Evolutionary conservation across 1,284 basidiomycete genomes (phyloP).

Genomic region (Ustilago sp.): DNA sequence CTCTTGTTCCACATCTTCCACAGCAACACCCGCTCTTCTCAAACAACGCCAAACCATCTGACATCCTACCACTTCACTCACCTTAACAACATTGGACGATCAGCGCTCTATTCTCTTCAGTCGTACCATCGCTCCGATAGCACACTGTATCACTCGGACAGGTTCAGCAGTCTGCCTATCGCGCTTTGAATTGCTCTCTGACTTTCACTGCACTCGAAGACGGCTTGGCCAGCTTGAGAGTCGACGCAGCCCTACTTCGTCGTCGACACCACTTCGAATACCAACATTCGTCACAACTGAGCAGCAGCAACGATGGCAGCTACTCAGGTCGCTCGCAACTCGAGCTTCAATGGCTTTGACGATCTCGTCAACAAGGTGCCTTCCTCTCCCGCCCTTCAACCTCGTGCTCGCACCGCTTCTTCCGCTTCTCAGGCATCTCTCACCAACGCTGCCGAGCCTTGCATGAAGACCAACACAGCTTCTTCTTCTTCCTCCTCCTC

Average conservation of each 20-base stretch:
- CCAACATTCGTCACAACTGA: background rate
- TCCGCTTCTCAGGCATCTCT: constrained; percentile 7
- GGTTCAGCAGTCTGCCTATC: background rate
- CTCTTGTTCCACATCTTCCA: constrained; percentile 8
- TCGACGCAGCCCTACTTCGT: constrained; percentile 1
- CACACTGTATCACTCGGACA: background rate
- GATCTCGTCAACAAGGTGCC: constrained; percentile 58
- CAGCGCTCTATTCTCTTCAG: background rate
- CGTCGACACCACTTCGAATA: background rate
- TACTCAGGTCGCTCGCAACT: constrained; percentile 51
- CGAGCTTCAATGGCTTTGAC: constrained; percentile 50
- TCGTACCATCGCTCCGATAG: background rate
- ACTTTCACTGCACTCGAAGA: constrained; percentile 29
- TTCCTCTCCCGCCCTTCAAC: constrained; percentile 33
- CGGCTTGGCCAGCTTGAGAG: constrained; percentile 39
- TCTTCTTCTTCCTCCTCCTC: background rate
- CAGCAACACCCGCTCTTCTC: background rate
- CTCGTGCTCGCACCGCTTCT: constrained; percentile 35
- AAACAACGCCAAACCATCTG: background rate
- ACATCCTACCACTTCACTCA: background rate
- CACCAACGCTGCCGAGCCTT: constrained; percentile 7
- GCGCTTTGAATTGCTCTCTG: background rate
- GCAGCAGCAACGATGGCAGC: constrained; percentile 39
- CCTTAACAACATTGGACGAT: background rate
- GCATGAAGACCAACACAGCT: background rate